These are phyloP conservation scores for Selaginella moellendorffii DNA, from an alignment of 75 land plant genomes.

Conservation along the genomic window DNA sequence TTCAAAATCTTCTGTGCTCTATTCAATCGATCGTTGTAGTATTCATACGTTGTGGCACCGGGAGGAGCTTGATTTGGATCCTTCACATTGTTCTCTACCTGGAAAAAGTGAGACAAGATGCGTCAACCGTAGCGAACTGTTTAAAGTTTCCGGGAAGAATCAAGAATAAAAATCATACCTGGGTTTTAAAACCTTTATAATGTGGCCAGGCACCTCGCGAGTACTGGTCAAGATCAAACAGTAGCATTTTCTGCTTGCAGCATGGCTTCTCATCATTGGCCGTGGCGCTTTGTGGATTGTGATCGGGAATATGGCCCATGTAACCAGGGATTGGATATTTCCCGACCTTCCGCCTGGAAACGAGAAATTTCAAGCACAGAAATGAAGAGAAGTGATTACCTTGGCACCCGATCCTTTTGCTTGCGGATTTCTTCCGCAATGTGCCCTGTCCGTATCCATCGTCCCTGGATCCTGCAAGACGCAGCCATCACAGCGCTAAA, in stretches of 20 bases:
- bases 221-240: slow-evolving; percentile 13
- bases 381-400: slow-evolving; percentile 1
- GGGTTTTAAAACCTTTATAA: slow-evolving; percentile 14
- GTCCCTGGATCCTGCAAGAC: slow-evolving; percentile 1
- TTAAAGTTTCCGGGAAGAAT: neutral
- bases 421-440: neutral
- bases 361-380: too few species aligned
- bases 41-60: neutral
- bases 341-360: slow-evolving; percentile 3
- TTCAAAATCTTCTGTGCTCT: neutral
- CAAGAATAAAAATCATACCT: neutral
- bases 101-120: neutral
- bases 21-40: neutral
- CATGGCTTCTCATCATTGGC: neutral
- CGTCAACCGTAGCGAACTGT: neutral
- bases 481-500: too few species aligned
- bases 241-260: slow-evolving; percentile 9
- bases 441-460: slow-evolving; percentile 4
- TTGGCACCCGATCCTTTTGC: slow-evolving; percentile 8
- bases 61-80: neutral
- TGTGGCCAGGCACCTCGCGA: slow-evolving; percentile 15
- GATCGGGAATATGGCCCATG: slow-evolving; percentile 11
- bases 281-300: slow-evolving; percentile 11
- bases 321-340: slow-evolving; percentile 8
- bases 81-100: neutral